Evolutionary conservation across 805 yeast genomes (phyloP).

Genomic region (Brettanomyces custersianus): DNA sequence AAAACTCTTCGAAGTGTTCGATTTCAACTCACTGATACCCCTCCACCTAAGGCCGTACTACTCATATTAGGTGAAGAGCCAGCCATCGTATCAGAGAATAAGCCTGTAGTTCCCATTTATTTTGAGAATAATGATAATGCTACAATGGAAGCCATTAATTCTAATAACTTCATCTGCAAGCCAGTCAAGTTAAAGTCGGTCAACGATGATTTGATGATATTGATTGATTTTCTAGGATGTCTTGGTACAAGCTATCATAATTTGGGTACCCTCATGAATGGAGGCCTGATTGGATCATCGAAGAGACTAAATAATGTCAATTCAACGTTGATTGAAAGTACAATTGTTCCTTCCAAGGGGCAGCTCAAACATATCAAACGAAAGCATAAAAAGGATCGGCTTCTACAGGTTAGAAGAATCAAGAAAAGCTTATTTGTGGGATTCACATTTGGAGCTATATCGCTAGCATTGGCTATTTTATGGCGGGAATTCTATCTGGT

Average conservation of each 20-base stretch:
- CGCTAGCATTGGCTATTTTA: constrained; percentile 20
- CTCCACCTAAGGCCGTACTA: constrained; percentile 24
- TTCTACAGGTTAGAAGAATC: constrained; percentile 1
- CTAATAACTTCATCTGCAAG: constrained; percentile 25
- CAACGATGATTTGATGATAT: constrained; percentile 22
- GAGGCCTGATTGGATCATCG: constrained; percentile 5
- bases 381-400: too few relatives aligned
- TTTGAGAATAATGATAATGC: too few relatives aligned
- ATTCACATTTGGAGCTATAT: constrained; percentile 21
- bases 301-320: constrained; percentile 13
- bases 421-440: constrained; percentile 17
- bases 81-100: background rate
- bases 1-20: constrained; percentile 21
- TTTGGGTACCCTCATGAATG: constrained; percentile 8
- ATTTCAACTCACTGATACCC: constrained; percentile 13
- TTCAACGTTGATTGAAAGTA: constrained; percentile 15
- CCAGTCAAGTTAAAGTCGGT: constrained; percentile 22
- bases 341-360: too few relatives aligned
- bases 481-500: constrained; percentile 15
- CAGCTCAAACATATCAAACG: too few relatives aligned
- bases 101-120: too few relatives aligned
- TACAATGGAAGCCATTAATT: too few relatives aligned
- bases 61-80: background rate
- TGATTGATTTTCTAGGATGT: constrained; percentile 24
- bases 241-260: constrained; percentile 13